Base-by-base conservation (phyloP, 352 stramenopile species). In the Pythium brassicae region DNA sequence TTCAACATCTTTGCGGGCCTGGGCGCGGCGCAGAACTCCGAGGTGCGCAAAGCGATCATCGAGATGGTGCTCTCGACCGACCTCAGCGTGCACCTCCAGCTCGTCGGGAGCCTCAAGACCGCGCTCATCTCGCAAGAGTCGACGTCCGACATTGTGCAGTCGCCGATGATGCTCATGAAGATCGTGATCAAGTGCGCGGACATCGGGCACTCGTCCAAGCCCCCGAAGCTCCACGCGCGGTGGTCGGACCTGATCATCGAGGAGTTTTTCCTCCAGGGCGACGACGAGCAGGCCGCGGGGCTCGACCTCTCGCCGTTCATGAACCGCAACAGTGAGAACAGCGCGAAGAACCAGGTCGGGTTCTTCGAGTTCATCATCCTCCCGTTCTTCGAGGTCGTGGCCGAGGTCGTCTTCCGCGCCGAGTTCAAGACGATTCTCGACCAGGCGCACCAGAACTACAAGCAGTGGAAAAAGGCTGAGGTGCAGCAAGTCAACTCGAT, bases 241-340 rank as follows among this genome's bases (percentile, higher is more conserved):
- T 98, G 93, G 92, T 89, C 88, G 1, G 83, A 96, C 53, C 61
- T 94, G 25, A 95, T 97, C 48, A 89, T 97, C 44, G 83, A 97
- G 64, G 95, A 98, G 66, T 98, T 98, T 59, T 98, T 97, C 61
- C 67, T 86, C 46, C 95, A 98, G 65, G 95, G 94, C 23, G 94
- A 99, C 61, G 82, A 96, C 47, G 95, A 98, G 59, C 91, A 96
- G 50, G 74, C 78, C 32, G 56, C 95, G 0, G 83, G 82, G 17
- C 80, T 98, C 61, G 74, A 95, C 39, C 82, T 97, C 34, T 97
- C 78, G 47, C 92, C 92, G 4, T 96, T 98, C 56, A 97, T 96
- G 85, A 94, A 98, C 72, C 80, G 89, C 55, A 82, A 94, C 26
- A 81, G 73, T 40, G 82, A 94, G 59, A 96, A 95, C 64, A 91